phyloP scores from a whole-genome alignment of 306 rosid genomes.

The Vachellia collinsii region DNA sequence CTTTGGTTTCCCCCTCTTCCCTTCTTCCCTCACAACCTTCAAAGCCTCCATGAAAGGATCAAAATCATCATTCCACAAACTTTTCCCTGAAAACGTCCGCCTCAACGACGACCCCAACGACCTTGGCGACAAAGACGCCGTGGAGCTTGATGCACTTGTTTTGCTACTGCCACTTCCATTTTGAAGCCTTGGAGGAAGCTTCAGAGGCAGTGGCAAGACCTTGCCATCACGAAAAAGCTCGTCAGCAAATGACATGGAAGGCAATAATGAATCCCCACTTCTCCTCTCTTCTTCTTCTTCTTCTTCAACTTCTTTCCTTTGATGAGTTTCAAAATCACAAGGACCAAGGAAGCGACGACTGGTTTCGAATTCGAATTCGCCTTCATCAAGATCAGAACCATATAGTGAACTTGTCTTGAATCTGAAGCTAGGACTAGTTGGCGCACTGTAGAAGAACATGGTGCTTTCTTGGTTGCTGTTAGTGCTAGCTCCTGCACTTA shows the following conservation, averaged over 20 bases:
- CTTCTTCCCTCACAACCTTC: constrained; percentile 56
- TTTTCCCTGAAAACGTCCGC: constrained; percentile 40
- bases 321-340: constrained; percentile 8
- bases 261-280: constrained; percentile 37
- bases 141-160: constrained; percentile 30
- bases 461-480: constrained; percentile 30
- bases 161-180: constrained; percentile 19
- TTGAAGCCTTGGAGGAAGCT: constrained; percentile 81
- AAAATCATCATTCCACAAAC: constrained; percentile 75
- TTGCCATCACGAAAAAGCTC: constrained; percentile 78
- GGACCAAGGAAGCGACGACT: constrained; percentile 45
- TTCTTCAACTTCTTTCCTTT: constrained; percentile 21
- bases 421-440: constrained; percentile 63
- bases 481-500: constrained; percentile 35
- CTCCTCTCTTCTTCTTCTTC: not conserved
- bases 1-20: constrained; percentile 43
- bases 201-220: constrained; percentile 74
- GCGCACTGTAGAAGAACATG: constrained; percentile 65
- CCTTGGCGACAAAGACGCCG: constrained; percentile 42
- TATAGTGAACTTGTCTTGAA: constrained; percentile 3
- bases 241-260: constrained; percentile 78
- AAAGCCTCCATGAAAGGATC: constrained; percentile 86
- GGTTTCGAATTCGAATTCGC: constrained; percentile 74
- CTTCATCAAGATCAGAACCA: constrained; percentile 49
- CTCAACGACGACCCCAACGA: constrained; percentile 45